phyloP scores from a whole-genome alignment of 129 eudicot genomes.

The Flaveria sonorensis region DNA sequence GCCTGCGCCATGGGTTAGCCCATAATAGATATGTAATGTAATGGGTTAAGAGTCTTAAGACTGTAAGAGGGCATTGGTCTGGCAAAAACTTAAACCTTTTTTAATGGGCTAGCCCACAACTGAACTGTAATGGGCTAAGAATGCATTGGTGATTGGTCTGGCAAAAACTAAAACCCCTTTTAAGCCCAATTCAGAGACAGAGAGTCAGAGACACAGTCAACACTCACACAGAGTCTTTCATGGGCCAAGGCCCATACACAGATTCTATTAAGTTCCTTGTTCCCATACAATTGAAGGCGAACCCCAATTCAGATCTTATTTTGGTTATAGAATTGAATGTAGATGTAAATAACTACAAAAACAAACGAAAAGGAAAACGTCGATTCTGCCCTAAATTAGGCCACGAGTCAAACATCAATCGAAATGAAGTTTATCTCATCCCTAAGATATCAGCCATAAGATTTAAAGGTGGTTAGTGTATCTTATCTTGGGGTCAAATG shows the following conservation, averaged over 20 bases:
- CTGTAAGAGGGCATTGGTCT: no score
- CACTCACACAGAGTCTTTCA: neutral
- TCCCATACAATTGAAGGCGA: neutral
- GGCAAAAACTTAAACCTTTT: no score
- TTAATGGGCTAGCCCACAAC: neutral
- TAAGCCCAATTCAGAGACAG: neutral
- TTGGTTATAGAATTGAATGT: no score
- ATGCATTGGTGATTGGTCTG: neutral
- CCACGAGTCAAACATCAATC: conserved; percentile 30
- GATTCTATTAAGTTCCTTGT: neutral
- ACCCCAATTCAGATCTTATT: no score
- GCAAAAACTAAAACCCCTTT: neutral
- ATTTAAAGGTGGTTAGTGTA: conserved; percentile 29
- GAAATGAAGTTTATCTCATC: conserved; percentile 23
- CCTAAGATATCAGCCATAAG: conserved; percentile 31
- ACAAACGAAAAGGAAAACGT: neutral
- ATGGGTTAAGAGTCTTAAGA: neutral
- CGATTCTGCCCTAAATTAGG: conserved; percentile 21
- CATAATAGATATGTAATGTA: neutral
- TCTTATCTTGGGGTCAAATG: conserved; percentile 34
- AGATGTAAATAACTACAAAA: no score
- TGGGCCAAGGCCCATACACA: no score
- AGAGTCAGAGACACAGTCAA: neutral
- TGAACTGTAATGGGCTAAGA: neutral
- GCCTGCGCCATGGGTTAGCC: neutral